Evolutionary conservation across 306 rosid genomes (phyloP).

Genomic region (Gleditsia sinensis): DNA sequence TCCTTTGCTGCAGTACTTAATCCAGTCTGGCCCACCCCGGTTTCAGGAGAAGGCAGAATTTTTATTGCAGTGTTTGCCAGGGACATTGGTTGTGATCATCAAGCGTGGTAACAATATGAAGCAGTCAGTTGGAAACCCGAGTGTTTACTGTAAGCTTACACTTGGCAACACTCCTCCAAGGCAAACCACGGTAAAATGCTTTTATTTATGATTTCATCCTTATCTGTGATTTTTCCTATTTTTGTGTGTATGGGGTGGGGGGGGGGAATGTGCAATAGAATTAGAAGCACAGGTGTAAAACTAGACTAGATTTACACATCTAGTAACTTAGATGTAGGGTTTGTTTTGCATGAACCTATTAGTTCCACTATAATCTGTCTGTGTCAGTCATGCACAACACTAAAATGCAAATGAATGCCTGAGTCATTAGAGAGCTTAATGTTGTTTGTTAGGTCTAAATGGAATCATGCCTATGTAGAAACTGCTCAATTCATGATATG

Average conservation of each 20-base stretch:
- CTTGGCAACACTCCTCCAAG: slow-evolving; percentile 85
- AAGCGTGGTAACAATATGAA: slow-evolving; percentile 95
- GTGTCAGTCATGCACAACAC: slow-evolving; percentile 17
- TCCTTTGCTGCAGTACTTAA: slow-evolving; percentile 90
- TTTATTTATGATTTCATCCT: no score
- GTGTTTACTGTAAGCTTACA: slow-evolving; percentile 93
- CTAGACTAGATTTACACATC: background rate
- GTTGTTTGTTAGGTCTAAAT: no score
- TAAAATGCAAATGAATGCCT: background rate
- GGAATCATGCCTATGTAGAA: no score
- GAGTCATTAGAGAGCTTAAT: no score
- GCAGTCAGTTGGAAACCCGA: slow-evolving; percentile 98
- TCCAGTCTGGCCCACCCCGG: slow-evolving; percentile 98
- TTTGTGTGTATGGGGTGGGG: background rate
- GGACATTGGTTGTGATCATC: slow-evolving; percentile 86
- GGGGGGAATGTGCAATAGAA: no score
- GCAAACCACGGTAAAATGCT: slow-evolving; percentile 74
- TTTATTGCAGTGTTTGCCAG: slow-evolving; percentile 96
- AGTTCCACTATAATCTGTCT: slow-evolving; percentile 1
- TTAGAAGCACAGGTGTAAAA: slow-evolving; percentile 18
- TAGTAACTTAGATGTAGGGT: slow-evolving; percentile 5
- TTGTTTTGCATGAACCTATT: background rate
- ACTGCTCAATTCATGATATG: no score
- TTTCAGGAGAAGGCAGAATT: slow-evolving; percentile 97
- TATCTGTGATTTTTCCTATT: slow-evolving; percentile 3